Evolutionary conservation across 768 basidiomycete species (phyloP), one percentile per base, ranked within the genome.

Genomic region (Filobasidium floriforme): DNA sequence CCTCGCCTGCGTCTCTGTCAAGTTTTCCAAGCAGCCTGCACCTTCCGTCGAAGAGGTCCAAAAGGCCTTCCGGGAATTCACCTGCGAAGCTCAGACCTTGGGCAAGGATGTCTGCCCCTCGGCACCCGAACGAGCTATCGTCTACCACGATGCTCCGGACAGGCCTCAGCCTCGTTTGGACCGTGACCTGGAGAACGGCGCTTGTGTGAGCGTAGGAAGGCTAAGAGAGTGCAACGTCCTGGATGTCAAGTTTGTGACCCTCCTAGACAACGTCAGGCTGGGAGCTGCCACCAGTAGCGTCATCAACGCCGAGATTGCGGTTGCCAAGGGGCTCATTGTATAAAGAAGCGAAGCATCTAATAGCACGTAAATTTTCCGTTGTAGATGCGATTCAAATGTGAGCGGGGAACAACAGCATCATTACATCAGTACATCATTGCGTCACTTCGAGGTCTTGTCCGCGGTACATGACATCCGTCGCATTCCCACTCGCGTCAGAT

Each of bases 221-320:
- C 87, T 99, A 19, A 83, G 96, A 62, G 86, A 92, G 76, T 97
- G 94, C 73, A 82, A 85, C 29, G 96, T 99, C 28, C 77, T 99
- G 60, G 96, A 99, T 77, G 84, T 98, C 83, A 96, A 96, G 81
- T 96, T 97, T 75, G 89, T 96, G 44, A 88, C 90, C 29, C 82
- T 98, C 61, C 84, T 87, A 67, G 93, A 96, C 78, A 98, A 98
- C 75, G 93, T 97, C 68, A 86, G 87, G 63, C 89, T 97, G 71
- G 94, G 96, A 9, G 94, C 96, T 24, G 94, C 96, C 60, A 99
- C 96, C 59, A 92, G 89, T 69, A 90, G 89, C 70, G 89, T 99
- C 75, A 93, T 98, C 73, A 99, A 98, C 75, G 94, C 94, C 1
- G 92, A 97, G 81, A 80, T 88, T n/a, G 92, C 92, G n/a, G 85